These are phyloP conservation scores for Backusella mclennaniae DNA, from an alignment of 192 early-diverging fungal genomes.

Conservation along the genomic window DNA sequence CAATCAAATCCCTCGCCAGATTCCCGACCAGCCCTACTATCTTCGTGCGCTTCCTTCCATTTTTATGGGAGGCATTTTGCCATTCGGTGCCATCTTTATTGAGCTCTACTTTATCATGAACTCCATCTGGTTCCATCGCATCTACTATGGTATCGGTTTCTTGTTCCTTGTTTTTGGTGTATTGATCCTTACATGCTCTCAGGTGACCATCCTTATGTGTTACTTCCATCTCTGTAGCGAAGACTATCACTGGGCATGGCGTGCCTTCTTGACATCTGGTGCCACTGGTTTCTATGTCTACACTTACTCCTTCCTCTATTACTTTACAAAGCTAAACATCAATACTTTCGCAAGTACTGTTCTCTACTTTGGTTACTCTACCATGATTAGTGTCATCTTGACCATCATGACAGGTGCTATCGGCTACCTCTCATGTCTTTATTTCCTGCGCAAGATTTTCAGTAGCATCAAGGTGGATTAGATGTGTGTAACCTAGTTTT, in stretches of 20 bases:
- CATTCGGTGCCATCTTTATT: constrained; percentile 93
- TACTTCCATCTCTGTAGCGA: constrained; percentile 91
- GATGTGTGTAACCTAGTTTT: not conserved
- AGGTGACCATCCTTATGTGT: constrained; percentile 83
- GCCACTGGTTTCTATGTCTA: constrained; percentile 87
- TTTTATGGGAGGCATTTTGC: constrained; percentile 80
- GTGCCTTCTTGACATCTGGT: constrained; percentile 82
- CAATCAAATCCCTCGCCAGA: constrained; percentile 93
- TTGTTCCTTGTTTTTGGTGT: constrained; percentile 86
- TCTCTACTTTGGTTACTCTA: constrained; percentile 91
- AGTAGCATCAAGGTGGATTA: constrained; percentile 84
- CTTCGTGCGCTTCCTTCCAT: constrained; percentile 73
- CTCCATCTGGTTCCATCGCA: constrained; percentile 89
- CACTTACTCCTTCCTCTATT: constrained; percentile 87
- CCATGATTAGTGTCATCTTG: constrained; percentile 71
- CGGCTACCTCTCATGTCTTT: constrained; percentile 74
- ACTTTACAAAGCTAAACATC: constrained; percentile 75
- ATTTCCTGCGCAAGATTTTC: constrained; percentile 83
- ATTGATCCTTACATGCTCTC: constrained; percentile 79
- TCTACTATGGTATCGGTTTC: constrained; percentile 95
- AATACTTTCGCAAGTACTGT: constrained; percentile 72
- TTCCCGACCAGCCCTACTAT: constrained; percentile 84
- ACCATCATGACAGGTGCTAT: constrained; percentile 77
- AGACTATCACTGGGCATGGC: constrained; percentile 87
- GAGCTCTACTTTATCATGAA: constrained; percentile 97